Percentiles rank a stretch among this genome's conserved stretches.
Conservation (phyloP, 495 filamentous ascomycete genomes). For the Penicillium taxi region DNA sequence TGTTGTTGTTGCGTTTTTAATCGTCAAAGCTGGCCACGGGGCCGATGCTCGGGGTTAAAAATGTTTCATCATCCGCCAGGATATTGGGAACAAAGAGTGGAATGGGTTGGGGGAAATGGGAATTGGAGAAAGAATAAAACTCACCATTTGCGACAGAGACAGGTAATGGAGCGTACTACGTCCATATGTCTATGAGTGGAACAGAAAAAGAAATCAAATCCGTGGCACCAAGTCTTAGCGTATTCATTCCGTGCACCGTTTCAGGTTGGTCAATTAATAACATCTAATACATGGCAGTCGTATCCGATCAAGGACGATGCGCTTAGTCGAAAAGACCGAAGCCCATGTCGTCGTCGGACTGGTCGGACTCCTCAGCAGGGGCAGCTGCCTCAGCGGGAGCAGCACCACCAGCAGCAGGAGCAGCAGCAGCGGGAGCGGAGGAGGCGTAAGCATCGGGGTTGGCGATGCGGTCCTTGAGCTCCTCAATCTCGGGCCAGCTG, state of each 20-base stretch:
- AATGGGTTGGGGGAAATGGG: neutral
- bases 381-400: conserved; percentile 41
- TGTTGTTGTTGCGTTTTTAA: conserved; percentile 52
- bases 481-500: conserved; percentile 91
- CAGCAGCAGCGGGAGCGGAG: conserved; percentile 61
- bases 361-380: conserved; percentile 44
- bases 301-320: conserved; percentile 22
- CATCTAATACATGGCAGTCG: conserved; percentile 40
- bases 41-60: conserved; percentile 50
- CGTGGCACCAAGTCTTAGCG: conserved; percentile 26
- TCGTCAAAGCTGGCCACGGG: conserved; percentile 39
- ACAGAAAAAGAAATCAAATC: conserved; percentile 1
- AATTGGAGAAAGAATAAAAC: conserved; percentile 14
- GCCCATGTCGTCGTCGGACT: conserved; percentile 47
- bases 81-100: neutral
- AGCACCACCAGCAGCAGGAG: conserved; percentile 41
- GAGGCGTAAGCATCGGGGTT: conserved; percentile 93
- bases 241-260: conserved; percentile 28
- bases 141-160: conserved; percentile 21
- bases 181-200: conserved; percentile 23
- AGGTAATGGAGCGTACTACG: conserved; percentile 37
- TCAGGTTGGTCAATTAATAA: conserved; percentile 23
- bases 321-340: conserved; percentile 54
- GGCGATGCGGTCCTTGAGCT: conserved; percentile 97
- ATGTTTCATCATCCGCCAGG: conserved; percentile 47